Evolutionary conservation across 73 alveolate genomes (phyloP), one percentile per base, ranked within the genome.

Genomic region (Durusdinium trenchii): DNA sequence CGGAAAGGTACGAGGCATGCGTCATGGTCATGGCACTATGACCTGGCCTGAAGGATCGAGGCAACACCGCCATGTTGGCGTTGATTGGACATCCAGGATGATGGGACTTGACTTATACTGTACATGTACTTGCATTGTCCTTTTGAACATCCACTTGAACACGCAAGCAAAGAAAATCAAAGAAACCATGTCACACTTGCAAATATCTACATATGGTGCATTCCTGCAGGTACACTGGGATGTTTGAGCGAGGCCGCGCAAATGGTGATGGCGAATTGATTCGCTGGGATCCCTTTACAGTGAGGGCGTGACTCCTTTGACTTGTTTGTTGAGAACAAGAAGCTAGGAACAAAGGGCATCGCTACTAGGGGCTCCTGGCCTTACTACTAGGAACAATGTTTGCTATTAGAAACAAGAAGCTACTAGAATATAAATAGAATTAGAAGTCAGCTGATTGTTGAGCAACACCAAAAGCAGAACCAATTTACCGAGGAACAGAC

Each of bases 1-100:
- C n/a, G n/a, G n/a, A n/a, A n/a, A 94, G 94, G 91, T 94, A 28
- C 91, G 84, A 28, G 99, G 99, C 61, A 38, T 94, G 94, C 99
- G 99, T 50, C 99, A 94, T 36, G 99, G 99, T 40, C 94, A 73
- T 6, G 99, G 99, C 40, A 61, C 48, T 35, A 94, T 94, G 99
- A 94, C 99, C 0, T 94, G 99, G 99, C 99, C 99, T 28, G 99
- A 94, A 46, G 99, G 99, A 4, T 94, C 99, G 84, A 94, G 99
- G 98, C 78, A 26, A 38, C 36, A 43, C n/a, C 51, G 36, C 26
- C 0, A 3, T 7, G 6, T 42, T 40, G 40, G 9, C 7, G 85
- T 40, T 51, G 26, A 3, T 38, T 26, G 32, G 86, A 3, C 54
- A 23, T 75, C 16, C 69, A 57, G 23, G 12, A 57, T 12, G 12